phyloP scores from a whole-genome alignment of 208 protist genomes.

The Crithidia thermophila region DNA sequence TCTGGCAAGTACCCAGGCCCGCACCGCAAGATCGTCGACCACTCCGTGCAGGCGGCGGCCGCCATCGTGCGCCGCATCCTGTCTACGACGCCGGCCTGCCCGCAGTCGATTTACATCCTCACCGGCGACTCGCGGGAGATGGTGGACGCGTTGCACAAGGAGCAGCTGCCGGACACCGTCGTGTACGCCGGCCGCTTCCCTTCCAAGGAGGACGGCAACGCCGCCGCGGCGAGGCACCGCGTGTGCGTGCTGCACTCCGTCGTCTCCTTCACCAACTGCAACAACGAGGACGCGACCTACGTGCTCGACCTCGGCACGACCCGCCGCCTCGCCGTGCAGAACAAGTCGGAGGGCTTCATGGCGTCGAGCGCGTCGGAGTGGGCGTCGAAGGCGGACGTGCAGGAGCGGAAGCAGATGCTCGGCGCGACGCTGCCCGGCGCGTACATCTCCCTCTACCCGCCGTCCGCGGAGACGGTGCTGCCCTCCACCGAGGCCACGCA shows the following conservation, averaged over 20 bases:
- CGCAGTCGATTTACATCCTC: conserved; percentile 78
- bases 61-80: conserved; percentile 53
- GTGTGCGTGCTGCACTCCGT: conserved; percentile 57
- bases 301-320: conserved; percentile 85
- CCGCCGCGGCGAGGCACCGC: conserved; percentile 44
- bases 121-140: conserved; percentile 61
- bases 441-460: conserved; percentile 83
- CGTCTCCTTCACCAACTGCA: conserved; percentile 41
- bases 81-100: conserved; percentile 14
- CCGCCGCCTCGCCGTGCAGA: conserved; percentile 43
- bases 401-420: conserved; percentile 61
- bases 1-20: conserved; percentile 60
- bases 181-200: conserved; percentile 59
- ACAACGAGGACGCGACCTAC: conserved; percentile 60
- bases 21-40: conserved; percentile 60
- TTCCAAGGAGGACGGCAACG: conserved; percentile 27
- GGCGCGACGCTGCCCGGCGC: conserved; percentile 36
- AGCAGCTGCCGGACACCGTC: conserved; percentile 48
- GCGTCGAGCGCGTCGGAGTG: conserved; percentile 68
- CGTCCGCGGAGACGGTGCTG: conserved; percentile 53
- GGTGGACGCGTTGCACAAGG: conserved; percentile 52
- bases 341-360: conserved; percentile 83
- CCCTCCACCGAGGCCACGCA: conserved; percentile 34
- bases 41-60: conserved; percentile 57
- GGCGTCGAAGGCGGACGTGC: conserved; percentile 61